These are phyloP conservation scores for Coccomyxa sp. DNA, from an alignment of 139 green algal species.

Conservation along the genomic window DNA sequence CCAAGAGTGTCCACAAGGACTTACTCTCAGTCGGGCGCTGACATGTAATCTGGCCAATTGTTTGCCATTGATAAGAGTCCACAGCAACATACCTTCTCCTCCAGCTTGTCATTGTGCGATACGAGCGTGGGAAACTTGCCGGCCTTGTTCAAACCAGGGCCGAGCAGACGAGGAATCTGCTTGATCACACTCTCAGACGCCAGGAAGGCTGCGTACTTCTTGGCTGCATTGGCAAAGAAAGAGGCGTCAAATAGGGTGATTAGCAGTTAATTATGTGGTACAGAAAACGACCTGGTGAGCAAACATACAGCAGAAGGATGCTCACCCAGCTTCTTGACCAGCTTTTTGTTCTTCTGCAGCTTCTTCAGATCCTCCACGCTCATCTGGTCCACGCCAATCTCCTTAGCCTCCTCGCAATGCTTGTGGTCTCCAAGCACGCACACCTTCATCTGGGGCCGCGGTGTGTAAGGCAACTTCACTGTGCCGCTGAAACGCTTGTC, in stretches of 20 bases:
- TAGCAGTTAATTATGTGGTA: not conserved
- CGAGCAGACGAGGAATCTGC: conserved; percentile 96
- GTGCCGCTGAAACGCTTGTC: conserved; percentile 99
- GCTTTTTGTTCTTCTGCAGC: conserved; percentile 99
- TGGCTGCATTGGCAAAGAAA: conserved; percentile 53
- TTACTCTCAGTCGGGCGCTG: not conserved
- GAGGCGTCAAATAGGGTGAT: not conserved
- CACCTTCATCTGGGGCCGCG: conserved; percentile 88
- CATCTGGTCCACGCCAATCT: conserved; percentile 84
- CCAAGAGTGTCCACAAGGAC: too few species aligned
- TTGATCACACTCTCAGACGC: conserved; percentile 99
- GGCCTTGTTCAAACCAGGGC: conserved; percentile 98
- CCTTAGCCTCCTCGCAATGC: conserved; percentile 92
- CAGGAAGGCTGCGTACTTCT: conserved; percentile 97
- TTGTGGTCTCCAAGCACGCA: conserved; percentile 98
- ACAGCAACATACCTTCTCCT: conserved; percentile 65
- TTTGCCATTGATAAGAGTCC: not conserved
- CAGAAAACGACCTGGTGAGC: not conserved
- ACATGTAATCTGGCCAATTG: not conserved
- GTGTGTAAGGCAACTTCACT: conserved; percentile 95
- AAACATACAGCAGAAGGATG: not conserved
- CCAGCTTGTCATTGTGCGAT: conserved; percentile 72
- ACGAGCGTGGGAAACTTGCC: conserved; percentile 97
- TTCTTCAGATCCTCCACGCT: conserved; percentile 98
- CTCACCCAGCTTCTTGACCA: conserved; percentile 97